phyloP scores from a whole-genome alignment of 2,329 filamentous ascomycete genomes.

The Macroventuria anomochaeta region DNA sequence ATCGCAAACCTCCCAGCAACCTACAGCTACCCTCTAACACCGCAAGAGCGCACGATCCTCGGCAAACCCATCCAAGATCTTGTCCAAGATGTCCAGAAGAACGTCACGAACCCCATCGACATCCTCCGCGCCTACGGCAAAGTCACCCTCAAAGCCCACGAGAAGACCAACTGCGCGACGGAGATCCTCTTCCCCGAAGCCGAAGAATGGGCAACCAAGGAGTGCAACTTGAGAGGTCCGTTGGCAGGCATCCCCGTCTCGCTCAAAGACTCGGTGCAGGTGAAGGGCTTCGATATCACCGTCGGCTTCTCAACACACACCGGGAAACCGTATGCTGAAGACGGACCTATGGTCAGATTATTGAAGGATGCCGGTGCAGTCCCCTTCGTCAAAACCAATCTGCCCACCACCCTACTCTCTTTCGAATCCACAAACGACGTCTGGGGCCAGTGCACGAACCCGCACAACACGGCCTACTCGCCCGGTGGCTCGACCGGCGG shows the following conservation, averaged over 20 bases:
- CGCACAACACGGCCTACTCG: constrained; percentile 82
- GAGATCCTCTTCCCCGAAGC: constrained; percentile 83
- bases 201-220: constrained; percentile 70
- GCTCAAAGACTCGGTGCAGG: constrained; percentile 77
- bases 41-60: constrained; percentile 70
- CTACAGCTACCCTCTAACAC: constrained; percentile 71
- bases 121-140: constrained; percentile 88
- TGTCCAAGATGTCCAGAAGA: constrained; percentile 78
- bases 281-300: constrained; percentile 81
- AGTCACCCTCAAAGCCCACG: constrained; percentile 80
- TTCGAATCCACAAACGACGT: constrained; percentile 82
- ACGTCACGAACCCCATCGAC: constrained; percentile 68
- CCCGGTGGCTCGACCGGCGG: constrained; percentile 89
- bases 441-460: constrained; percentile 84
- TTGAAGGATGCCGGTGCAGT: constrained; percentile 88
- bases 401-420: constrained; percentile 84
- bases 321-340: constrained; percentile 68
- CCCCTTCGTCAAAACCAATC: constrained; percentile 90
- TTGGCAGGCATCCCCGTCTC: constrained; percentile 87
- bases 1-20: constrained; percentile 69
- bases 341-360: constrained; percentile 76
- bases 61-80: constrained; percentile 77
- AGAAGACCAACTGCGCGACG: constrained; percentile 87
- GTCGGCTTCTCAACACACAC: constrained; percentile 80
- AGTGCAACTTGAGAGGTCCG: constrained; percentile 77